Evolutionary conservation across 2,329 filamentous ascomycete species (phyloP), one percentile per base, ranked within the genome.

Genomic region (Monosporascus cannonballus): DNA sequence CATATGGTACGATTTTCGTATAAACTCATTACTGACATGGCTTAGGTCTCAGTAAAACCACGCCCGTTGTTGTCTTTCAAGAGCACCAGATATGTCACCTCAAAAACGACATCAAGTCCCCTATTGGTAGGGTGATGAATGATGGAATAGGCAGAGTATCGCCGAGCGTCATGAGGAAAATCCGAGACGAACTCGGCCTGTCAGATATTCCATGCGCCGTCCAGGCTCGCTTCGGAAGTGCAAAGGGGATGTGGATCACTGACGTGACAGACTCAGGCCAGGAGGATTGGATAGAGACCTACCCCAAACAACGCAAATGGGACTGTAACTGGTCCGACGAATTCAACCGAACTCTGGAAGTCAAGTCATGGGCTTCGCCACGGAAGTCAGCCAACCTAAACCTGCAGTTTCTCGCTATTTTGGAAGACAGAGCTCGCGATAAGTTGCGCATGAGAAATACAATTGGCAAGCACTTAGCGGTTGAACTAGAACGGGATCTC

Each of bases 191-290:
- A 0, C 71, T 86, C 1, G 76, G 75, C 0, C 65, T 84, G 0
- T 56, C 64, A 0, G 72, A 76, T 20, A 63, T 78, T 0, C 85
- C 86, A 0, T 79, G 78, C 27, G 82, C 76, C 0, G 81, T 85
- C 34, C 87, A 90, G 64, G 86, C 72, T 1, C 78, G 87, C 1
- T 76, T 90, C 18, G 84, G 80, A 6, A 80, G 83, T 14, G 84
- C 85, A 1, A 91, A 90, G 63, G 87, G 87, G 0, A 73, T 90
- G 58, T 90, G 86, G 86, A 75, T 84, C 47, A 65, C 85, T 3
- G 81, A 84, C 55, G 69, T 73, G 0, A 60, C 70, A 1, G 73
- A 77, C 22, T 63, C 67, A 0, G 65, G 67, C 0, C 67, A 75
- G 1, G 60, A 70, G 0, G 66, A 80, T 18, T 87, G 83, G 84